phyloP scores from a whole-genome alignment of 371 early-diverging fungal species.

The Rhizopus arrhizus region DNA sequence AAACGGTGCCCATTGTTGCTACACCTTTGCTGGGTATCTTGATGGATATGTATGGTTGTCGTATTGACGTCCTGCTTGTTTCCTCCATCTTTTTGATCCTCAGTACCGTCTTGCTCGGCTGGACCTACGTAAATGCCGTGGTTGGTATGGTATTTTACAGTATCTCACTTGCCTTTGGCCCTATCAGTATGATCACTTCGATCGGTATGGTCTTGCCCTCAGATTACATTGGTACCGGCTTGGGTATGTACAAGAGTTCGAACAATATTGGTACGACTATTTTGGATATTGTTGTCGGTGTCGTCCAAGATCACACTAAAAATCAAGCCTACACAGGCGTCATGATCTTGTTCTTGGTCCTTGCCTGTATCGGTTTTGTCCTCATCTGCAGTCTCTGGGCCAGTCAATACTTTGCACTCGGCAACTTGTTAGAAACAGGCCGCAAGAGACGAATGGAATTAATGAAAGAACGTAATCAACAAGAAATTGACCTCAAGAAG shows the following conservation, averaged over 20 bases:
- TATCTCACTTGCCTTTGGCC: constrained; percentile 66
- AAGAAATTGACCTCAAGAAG: constrained; percentile 25
- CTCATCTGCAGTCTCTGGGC: constrained; percentile 25
- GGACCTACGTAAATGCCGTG: constrained; percentile 48
- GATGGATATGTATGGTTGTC: constrained; percentile 57
- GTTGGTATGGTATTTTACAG: constrained; percentile 66
- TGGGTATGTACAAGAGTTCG: constrained; percentile 69
- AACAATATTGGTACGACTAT: constrained; percentile 67
- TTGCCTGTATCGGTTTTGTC: constrained; percentile 31
- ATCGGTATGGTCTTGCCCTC: constrained; percentile 64
- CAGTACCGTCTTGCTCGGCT: constrained; percentile 32
- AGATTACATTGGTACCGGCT: constrained; percentile 64
- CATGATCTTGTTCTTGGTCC: constrained; percentile 52
- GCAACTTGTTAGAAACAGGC: constrained; percentile 29
- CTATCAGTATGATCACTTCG: constrained; percentile 67
- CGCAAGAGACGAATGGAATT: constrained; percentile 24
- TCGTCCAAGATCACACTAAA: constrained; percentile 57
- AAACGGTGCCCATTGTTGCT: constrained; percentile 65
- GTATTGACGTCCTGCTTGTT: constrained; percentile 24
- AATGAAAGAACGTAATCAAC: constrained; percentile 36
- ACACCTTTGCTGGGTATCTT: constrained; percentile 67
- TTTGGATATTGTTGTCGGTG: constrained; percentile 65
- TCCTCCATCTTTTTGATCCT: constrained; percentile 38
- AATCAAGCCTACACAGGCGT: constrained; percentile 52
- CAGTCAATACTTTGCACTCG: constrained; percentile 23